These are phyloP conservation scores for Emmonsiellopsis sp. DNA, from an alignment of 2,329 filamentous ascomycete genomes.

Conservation along the genomic window DNA sequence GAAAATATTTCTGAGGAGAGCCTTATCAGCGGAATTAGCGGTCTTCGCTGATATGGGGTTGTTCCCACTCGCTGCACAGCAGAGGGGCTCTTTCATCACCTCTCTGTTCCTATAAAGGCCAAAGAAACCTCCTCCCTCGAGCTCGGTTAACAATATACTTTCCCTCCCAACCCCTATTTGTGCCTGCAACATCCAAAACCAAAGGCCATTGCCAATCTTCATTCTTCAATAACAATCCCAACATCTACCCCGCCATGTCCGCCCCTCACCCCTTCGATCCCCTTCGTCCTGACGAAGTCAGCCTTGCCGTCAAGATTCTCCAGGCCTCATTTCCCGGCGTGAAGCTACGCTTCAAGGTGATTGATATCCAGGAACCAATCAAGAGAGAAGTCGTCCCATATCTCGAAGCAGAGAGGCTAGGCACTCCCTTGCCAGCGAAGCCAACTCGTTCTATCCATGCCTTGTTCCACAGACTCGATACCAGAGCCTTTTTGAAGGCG, in stretches of 20 bases:
- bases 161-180: too few species aligned
- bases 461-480: slow-evolving; percentile 37
- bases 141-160: too few species aligned
- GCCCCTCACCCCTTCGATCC: slow-evolving; percentile 32
- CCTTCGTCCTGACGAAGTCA: slow-evolving; percentile 31
- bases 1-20: too few species aligned
- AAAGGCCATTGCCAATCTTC: too few species aligned
- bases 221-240: too few species aligned
- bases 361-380: slow-evolving; percentile 57
- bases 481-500: slow-evolving; percentile 34
- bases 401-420: slow-evolving; percentile 52
- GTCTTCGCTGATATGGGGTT: too few species aligned
- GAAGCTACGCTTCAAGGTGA: slow-evolving; percentile 50
- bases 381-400: slow-evolving; percentile 54
- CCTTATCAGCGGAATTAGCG: too few species aligned
- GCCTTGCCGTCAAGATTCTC: slow-evolving; percentile 30
- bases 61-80: too few species aligned
- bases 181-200: too few species aligned
- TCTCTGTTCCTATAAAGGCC: too few species aligned
- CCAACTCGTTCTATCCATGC: slow-evolving; percentile 47
- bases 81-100: too few species aligned
- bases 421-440: slow-evolving; percentile 39
- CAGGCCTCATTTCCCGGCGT: slow-evolving; percentile 28
- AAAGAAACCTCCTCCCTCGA: too few species aligned
- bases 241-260: background rate